Base-by-base conservation (phyloP, 108 stramenopile genomes). In the Fragilariopsis cylindrus region DNA sequence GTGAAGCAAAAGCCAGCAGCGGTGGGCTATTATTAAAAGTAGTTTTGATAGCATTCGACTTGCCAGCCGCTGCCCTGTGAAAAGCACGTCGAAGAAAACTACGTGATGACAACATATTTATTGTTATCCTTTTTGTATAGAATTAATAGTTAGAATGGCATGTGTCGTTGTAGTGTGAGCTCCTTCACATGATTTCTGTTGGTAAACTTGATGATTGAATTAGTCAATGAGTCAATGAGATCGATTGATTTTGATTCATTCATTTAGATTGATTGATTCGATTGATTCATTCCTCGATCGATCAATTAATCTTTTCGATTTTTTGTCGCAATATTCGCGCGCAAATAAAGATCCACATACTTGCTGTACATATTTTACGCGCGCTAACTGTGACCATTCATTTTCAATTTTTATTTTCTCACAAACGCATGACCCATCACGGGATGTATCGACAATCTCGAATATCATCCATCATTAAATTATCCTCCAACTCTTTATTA, bases 331-430 rank as follows among this genome's bases (percentile, higher is more conserved):
- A 15, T 15, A 0, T 53, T 53, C 52, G 11, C 52, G 11, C 15
- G 11, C 15, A 15, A 53, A 15, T 53, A 11, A 52, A 11, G 15
- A 53, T 11, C 13, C 52, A 53, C 13, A 53, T 53, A 30, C 30
- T 19, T 19, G 19, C 19, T 53, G 52, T 15, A 11, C 52, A 13
- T 13, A 11, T 15, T 53, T 15, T 53, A 53, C 52, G 15, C 13
- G 52, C 52, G 52, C 52, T 53, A 11, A 13, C 13, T 53, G 13
- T 53, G 57, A 57, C 57, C 57, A 57, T 21, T n/a, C 57, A 57
- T 57, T 57, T 57, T 57, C 57, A 57, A 21, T 15, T 15, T 52
- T 15, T 2, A 15, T 1, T 15, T 13, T 52, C 21, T 21, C 1
- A 30, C 2, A 53, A 53, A 53, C 11, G 0, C 7, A 21, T 7